Evolutionary conservation across 164 flowering plant genomes (phyloP).

Genomic region (Aristolochia californica): DNA sequence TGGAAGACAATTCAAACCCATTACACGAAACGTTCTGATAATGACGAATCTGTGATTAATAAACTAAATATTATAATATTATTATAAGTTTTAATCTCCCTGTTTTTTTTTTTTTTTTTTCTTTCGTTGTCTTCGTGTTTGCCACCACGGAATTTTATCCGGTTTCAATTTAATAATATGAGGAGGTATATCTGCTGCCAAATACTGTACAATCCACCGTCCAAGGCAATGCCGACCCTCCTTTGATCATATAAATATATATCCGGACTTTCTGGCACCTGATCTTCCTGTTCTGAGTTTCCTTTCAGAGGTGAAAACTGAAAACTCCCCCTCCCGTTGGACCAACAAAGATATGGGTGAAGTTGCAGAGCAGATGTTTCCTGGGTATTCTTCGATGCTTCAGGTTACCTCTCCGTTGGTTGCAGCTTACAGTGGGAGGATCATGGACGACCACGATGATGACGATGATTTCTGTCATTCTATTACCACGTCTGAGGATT

Average conservation of each 20-base stretch:
- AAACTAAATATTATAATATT: too few relatives aligned
- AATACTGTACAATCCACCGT: too few relatives aligned
- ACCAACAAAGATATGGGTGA: conserved; percentile 15
- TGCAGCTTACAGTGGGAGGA: not conserved
- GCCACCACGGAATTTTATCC: conserved; percentile 8
- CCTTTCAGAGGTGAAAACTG: not conserved
- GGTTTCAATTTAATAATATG: not conserved
- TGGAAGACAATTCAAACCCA: too few relatives aligned
- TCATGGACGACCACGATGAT: not conserved
- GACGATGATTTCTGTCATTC: conserved; percentile 17
- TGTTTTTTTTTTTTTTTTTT: not conserved
- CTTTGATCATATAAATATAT: not conserved
- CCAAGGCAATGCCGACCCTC: not conserved
- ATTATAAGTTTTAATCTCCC: not conserved
- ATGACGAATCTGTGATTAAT: too few relatives aligned
- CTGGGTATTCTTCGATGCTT: conserved; percentile 3
- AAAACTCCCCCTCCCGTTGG: not conserved
- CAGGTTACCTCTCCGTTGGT: not conserved
- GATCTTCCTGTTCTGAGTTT: not conserved
- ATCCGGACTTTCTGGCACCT: not conserved
- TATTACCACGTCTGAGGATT: conserved; percentile 19
- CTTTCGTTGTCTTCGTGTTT: conserved; percentile 1
- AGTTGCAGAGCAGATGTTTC: conserved; percentile 11
- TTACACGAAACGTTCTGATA: not conserved
- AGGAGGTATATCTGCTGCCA: too few relatives aligned